Conservation (phyloP, 768 basidiomycete species). For the Neoboletus brunneissimus region DNA sequence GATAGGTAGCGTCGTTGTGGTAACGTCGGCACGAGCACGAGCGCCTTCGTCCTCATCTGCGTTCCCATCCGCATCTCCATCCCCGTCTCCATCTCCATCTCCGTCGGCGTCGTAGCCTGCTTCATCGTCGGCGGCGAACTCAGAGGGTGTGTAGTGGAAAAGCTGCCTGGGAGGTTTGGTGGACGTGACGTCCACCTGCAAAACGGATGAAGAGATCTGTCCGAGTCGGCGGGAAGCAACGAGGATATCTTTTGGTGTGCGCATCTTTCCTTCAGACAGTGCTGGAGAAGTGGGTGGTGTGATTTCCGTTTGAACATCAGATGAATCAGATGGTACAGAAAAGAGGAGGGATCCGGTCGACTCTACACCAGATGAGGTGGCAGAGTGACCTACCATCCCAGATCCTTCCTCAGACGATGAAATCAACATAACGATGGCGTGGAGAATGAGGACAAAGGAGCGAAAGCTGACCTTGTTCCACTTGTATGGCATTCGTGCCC, state of each 20-base stretch:
- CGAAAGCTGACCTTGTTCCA: conserved; percentile 2
- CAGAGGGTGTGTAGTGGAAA: neutral
- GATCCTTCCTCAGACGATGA: conserved; percentile 15
- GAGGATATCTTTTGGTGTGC: conserved; percentile 10
- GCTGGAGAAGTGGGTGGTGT: conserved; percentile 22
- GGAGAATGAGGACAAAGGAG: neutral
- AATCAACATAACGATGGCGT: conserved; percentile 3
- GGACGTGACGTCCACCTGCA: neutral
- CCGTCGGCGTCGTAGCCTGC: conserved; percentile 27
- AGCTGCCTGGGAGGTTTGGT: neutral
- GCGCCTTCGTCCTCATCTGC: neutral
- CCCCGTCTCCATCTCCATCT: conserved; percentile 2
- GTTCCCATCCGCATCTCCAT: neutral
- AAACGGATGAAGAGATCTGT: neutral
- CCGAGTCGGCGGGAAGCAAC: conserved; percentile 13
- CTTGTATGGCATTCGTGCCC: conserved; percentile 1
- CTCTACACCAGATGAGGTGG: conserved; percentile 11
- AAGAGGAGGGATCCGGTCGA: conserved; percentile 12
- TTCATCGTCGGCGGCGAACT: conserved; percentile 12
- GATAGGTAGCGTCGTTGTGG: neutral
- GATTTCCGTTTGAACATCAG: conserved; percentile 17
- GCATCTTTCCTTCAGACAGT: conserved; percentile 3
- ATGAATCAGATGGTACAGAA: conserved; percentile 11
- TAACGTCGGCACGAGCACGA: neutral
- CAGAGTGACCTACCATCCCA: neutral